Evolutionary conservation across 1,139 yeast species (phyloP).

Genomic region (Waltiozyma sp.): DNA sequence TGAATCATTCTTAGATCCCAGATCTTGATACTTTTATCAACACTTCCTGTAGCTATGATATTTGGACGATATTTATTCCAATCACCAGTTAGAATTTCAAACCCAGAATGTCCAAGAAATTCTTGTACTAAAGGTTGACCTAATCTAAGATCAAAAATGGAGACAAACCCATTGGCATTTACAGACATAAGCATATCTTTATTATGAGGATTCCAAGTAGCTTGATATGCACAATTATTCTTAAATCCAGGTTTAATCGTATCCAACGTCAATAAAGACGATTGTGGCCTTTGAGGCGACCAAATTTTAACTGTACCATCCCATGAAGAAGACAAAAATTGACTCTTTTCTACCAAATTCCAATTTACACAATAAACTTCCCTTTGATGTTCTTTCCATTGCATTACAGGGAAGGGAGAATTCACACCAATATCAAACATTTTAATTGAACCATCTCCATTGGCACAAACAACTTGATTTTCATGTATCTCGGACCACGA

Average conservation of each 20-base stretch:
- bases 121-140: conserved; percentile 45
- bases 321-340: conserved; percentile 79
- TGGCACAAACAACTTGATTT: conserved; percentile 70
- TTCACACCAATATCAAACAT: conserved; percentile 65
- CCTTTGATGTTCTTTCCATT: conserved; percentile 65
- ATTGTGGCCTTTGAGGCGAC: conserved; percentile 46
- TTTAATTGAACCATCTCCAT: conserved; percentile 85
- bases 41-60: conserved; percentile 79
- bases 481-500: conserved; percentile 90
- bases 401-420: conserved; percentile 56
- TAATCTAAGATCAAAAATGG: conserved; percentile 76
- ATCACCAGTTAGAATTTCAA: conserved; percentile 73
- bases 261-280: conserved; percentile 46
- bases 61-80: conserved; percentile 83
- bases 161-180: conserved; percentile 68
- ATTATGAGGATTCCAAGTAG: conserved; percentile 78
- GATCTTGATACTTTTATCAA: conserved; percentile 69
- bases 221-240: conserved; percentile 60
- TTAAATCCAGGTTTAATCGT: conserved; percentile 15
- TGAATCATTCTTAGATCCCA: conserved; percentile 80
- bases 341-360: conserved; percentile 69
- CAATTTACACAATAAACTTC: conserved; percentile 87
- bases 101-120: conserved; percentile 64
- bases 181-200: conserved; percentile 63
- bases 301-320: conserved; percentile 78